Percentiles rank a stretch among this genome's conserved stretches.
Evolutionary conservation across 306 rosid genomes (phyloP).

Genomic region (Albizia julibrissin): DNA sequence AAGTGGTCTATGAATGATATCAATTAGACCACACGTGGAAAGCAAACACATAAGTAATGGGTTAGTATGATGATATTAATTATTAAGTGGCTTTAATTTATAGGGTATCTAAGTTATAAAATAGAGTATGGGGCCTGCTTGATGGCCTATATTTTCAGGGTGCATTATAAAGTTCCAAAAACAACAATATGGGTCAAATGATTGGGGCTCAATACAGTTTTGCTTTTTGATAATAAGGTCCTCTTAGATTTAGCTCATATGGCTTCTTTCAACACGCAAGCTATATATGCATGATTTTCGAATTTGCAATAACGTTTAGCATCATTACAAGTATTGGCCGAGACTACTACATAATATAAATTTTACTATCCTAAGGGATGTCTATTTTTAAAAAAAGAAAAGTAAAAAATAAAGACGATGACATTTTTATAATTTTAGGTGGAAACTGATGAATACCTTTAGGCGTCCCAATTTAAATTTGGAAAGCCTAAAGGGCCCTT

Average conservation of each 20-base stretch:
- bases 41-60: not conserved
- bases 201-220: not conserved
- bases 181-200: constrained; percentile 21
- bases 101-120: not conserved
- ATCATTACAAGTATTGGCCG: too few relatives aligned
- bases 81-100: not conserved
- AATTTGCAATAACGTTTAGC: not conserved
- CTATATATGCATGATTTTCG: not conserved
- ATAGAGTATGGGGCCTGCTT: not conserved
- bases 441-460: too few relatives aligned
- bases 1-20: not conserved
- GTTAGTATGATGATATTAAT: not conserved
- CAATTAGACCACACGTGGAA: not conserved
- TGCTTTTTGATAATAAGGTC: not conserved
- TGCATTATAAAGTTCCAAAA: not conserved
- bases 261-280: not conserved
- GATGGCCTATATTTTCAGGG: not conserved
- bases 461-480: too few relatives aligned
- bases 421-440: too few relatives aligned
- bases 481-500: too few relatives aligned
- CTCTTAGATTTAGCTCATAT: not conserved
- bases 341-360: too few relatives aligned
- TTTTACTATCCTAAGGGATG: too few relatives aligned
- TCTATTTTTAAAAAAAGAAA: too few relatives aligned
- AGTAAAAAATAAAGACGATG: too few relatives aligned